Evolutionary conservation across 768 basidiomycete genomes (phyloP).

Genomic region (Pleurotus sapidus): DNA sequence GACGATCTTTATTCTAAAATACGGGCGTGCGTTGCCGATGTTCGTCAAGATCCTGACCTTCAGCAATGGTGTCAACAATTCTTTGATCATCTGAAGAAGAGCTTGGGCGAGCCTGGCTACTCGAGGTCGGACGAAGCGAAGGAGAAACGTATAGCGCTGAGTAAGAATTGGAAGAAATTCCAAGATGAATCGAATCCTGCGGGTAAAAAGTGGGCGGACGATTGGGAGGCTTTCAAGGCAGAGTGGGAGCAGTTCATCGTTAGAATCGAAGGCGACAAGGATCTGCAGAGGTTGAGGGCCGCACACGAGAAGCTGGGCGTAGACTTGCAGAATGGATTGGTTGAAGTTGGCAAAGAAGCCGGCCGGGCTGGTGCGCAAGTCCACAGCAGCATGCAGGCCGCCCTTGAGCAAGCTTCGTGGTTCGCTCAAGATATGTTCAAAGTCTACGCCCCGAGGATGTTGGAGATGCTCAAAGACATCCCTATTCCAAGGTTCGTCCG

Average conservation of each 20-base stretch:
- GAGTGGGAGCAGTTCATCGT: conserved; percentile 44
- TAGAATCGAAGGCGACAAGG: conserved; percentile 45
- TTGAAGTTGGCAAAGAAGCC: conserved; percentile 30
- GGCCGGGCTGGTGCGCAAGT: too few relatives aligned
- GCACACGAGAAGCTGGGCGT: conserved; percentile 46
- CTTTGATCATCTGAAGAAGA: conserved; percentile 40
- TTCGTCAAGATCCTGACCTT: conserved; percentile 52
- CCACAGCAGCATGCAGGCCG: conserved; percentile 43
- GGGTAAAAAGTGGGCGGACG: conserved; percentile 48
- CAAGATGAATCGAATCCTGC: conserved; percentile 41
- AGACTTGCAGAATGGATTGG: conserved; percentile 45
- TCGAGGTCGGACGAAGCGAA: conserved; percentile 47
- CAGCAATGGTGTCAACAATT: conserved; percentile 55
- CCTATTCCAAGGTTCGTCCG: conserved; percentile 63
- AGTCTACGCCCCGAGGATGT: conserved; percentile 65
- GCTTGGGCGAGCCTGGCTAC: conserved; percentile 50
- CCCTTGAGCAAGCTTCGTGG: conserved; percentile 65
- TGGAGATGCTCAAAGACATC: conserved; percentile 51
- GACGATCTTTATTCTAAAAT: conserved; percentile 43
- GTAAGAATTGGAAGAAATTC: conserved; percentile 46
- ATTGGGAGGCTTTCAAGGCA: conserved; percentile 41
- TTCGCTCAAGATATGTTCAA: conserved; percentile 82
- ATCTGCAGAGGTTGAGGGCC: conserved; percentile 41
- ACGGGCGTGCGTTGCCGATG: conserved; percentile 40
- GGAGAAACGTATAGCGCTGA: conserved; percentile 40